phyloP scores from a whole-genome alignment of 2,329 filamentous ascomycete species.

The Fusarium burgessii region DNA sequence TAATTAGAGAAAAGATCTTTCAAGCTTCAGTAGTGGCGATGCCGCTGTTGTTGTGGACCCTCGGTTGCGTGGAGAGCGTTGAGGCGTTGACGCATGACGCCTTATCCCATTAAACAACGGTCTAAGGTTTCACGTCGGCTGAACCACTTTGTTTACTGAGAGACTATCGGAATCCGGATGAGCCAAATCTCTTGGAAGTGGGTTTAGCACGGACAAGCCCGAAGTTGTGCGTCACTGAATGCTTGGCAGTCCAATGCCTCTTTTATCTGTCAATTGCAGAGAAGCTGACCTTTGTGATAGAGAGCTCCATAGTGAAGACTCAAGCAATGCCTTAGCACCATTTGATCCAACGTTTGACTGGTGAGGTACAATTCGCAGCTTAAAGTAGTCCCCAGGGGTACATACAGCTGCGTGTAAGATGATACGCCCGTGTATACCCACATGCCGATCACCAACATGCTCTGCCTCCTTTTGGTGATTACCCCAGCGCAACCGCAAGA shows the following conservation, averaged over 20 bases:
- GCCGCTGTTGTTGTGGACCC: conserved; percentile 5
- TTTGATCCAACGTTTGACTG: not conserved
- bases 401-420: conserved; percentile 30
- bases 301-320: not conserved
- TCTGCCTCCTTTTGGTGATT: conserved; percentile 9
- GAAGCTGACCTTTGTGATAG: not conserved
- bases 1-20: conserved; percentile 7
- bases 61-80: conserved; percentile 18
- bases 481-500: not conserved
- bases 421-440: conserved; percentile 22
- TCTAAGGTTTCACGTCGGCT: conserved; percentile 14
- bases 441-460: conserved; percentile 7
- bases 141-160: not conserved
- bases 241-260: not conserved
- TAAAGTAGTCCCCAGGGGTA: not conserved
- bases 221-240: not conserved
- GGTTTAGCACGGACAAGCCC: conserved; percentile 5
- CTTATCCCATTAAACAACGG: conserved; percentile 7
- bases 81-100: conserved; percentile 30
- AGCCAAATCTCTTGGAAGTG: conserved; percentile 18
- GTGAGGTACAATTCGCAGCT: not conserved
- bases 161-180: not conserved
- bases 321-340: not conserved
- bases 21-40: conserved; percentile 1
- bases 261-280: not conserved